A percentile compares a stretch with the other conserved stretches of the same genome.
phyloP scores from a whole-genome alignment of 1,284 basidiomycete genomes.

The Mycena sp. region DNA sequence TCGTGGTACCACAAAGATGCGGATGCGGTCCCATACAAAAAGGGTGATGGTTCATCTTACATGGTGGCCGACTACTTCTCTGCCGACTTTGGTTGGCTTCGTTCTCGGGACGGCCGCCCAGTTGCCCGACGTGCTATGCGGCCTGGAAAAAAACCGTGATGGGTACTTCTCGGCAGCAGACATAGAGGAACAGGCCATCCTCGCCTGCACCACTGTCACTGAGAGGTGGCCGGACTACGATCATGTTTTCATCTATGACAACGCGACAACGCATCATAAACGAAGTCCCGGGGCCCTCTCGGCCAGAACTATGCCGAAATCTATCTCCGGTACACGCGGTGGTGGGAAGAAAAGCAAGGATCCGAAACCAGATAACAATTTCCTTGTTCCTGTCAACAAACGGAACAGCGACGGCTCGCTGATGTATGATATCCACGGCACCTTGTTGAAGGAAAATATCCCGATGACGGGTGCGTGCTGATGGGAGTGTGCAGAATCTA shows the following conservation, averaged over 20 bases:
- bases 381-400: constrained; percentile 12
- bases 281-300: constrained; percentile 43
- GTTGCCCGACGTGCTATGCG: background rate
- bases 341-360: constrained; percentile 3
- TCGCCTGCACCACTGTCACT: constrained; percentile 1
- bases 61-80: no score
- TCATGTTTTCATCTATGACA: no score
- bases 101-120: background rate
- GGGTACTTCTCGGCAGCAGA: constrained; percentile 23
- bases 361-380: no score
- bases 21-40: no score
- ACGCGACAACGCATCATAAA: constrained; percentile 43
- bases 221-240: no score
- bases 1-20: no score
- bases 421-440: constrained; percentile 24
- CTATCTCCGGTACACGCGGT: constrained; percentile 3
- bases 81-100: constrained; percentile 51
- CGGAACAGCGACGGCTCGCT: constrained; percentile 6
- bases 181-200: constrained; percentile 18
- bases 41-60: no score
- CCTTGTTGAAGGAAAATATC: constrained; percentile 23
- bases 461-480: constrained; percentile 29
- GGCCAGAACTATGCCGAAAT: constrained; percentile 44
- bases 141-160: constrained; percentile 45
- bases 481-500: constrained; percentile 10